Evolutionary conservation across 2,329 filamentous ascomycete species (phyloP), one percentile per base, ranked within the genome.

Genomic region (Drechslera avenae): DNA sequence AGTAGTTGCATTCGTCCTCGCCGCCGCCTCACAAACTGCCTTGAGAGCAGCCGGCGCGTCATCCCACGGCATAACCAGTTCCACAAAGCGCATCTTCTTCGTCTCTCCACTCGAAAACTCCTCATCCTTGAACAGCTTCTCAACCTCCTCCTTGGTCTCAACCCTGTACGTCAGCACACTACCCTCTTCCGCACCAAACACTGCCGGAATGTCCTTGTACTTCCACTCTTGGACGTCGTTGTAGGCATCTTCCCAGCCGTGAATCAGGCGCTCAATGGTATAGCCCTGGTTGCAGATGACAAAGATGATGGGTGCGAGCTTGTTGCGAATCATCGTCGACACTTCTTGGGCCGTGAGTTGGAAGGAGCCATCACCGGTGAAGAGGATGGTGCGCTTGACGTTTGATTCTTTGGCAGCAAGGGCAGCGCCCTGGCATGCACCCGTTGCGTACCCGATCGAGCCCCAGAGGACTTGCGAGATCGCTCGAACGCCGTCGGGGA

Each of bases 361-460:
- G 73, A 95, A 86, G 50, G 86, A 90, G 21, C 91, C 91, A 64
- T 96, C 91, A 18, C 91, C 91, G n/a, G 91, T 90, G 67, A 95
- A 92, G 31, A 96, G 79, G 37, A 97, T 86, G 0, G 88, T 91
- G 52, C 91, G 78, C 42, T 83, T 78, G 28, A 73, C 72, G 4
- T 77, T 78, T 31, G 76, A 74, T 66, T 94, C 90, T 62, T 85
- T 86, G 0, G 86, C 84, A 1, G 89, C 91, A 9, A 94, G 79
- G 1, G 88, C 89, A 14, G 90, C 91, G 33, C 86, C 86, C 65
- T 86, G 83, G 28, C 79, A 80, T 3, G 84, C 78, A 18, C 84
- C 84, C 4, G 86, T 81, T 0, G 83, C 83, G 63, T 86, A 87
- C 0, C 86, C 86, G 58, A 88, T 88, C 36, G 79, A 83, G 36